These are phyloP conservation scores for Vanrija sp. DNA, from an alignment of 1,284 basidiomycete species.

Conservation along the genomic window DNA sequence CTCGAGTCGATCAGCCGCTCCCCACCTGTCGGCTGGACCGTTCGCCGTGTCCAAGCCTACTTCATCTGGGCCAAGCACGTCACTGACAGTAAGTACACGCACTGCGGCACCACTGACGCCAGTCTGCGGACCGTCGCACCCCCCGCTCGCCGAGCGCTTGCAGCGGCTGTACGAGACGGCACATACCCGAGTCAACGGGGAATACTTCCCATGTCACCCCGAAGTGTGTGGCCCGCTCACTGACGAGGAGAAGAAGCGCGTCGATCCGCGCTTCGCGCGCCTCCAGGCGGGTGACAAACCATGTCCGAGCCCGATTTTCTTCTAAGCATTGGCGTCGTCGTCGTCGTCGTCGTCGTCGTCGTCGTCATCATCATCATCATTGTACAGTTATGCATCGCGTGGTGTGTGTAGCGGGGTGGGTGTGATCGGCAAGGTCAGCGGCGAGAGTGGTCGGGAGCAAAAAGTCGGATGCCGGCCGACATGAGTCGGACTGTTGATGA, in stretches of 20 bases:
- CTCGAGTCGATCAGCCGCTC: constrained; percentile 45
- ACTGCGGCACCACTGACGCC: neutral
- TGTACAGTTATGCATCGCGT: too few species aligned
- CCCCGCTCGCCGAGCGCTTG: constrained; percentile 35
- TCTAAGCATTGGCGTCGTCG: constrained; percentile 16
- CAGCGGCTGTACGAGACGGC: constrained; percentile 46
- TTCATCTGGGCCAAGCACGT: constrained; percentile 51
- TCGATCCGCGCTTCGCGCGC: constrained; percentile 32
- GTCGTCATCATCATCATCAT: too few species aligned
- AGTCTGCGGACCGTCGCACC: constrained; percentile 44
- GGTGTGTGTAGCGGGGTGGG: neutral
- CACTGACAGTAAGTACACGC: constrained; percentile 27
- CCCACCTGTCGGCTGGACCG: constrained; percentile 45
- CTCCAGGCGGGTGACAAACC: constrained; percentile 35
- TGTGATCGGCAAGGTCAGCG: neutral
- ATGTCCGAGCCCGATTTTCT: constrained; percentile 40
- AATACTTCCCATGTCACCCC: constrained; percentile 45
- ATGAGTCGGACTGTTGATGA: neutral
- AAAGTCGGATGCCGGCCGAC: too few species aligned
- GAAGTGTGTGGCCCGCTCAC: constrained; percentile 41
- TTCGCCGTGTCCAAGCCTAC: constrained; percentile 45
- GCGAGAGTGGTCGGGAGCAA: too few species aligned
- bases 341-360: too few species aligned
- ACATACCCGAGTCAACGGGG: constrained; percentile 39
- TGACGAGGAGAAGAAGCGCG: constrained; percentile 40